phyloP scores from a whole-genome alignment of 345 rosid species.

The Lepidium africanum region DNA sequence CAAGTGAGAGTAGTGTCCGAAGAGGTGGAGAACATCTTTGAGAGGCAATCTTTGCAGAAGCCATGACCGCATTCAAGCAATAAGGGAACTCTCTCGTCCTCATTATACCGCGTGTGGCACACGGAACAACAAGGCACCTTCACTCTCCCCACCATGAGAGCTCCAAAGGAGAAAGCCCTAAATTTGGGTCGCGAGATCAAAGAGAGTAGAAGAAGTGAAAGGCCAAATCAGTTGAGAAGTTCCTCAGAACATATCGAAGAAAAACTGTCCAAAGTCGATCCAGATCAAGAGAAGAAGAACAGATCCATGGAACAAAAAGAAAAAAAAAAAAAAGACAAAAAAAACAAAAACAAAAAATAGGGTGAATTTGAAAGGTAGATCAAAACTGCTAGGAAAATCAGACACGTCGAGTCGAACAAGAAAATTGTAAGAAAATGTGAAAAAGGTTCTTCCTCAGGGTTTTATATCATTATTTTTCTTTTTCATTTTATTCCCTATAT shows the following conservation, averaged over 20 bases:
- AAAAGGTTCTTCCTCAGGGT: constrained; percentile 31
- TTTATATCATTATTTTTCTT: constrained; percentile 6
- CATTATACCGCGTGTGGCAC: constrained; percentile 89
- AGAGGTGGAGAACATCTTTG: constrained; percentile 82
- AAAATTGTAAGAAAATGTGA: constrained; percentile 26
- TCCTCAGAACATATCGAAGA: constrained; percentile 8
- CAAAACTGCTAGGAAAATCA: constrained; percentile 25
- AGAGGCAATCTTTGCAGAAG: constrained; percentile 84
- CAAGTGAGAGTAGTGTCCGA: constrained; percentile 68
- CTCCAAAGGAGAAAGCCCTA: constrained; percentile 21
- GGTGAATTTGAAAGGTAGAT: constrained; percentile 19
- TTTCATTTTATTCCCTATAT: too few relatives aligned
- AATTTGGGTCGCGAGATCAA: constrained; percentile 15
- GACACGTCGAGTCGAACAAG: constrained; percentile 19
- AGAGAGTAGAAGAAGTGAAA: constrained; percentile 18
- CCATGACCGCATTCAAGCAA: constrained; percentile 96
- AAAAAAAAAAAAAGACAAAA: neutral
- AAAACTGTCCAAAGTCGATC: constrained; percentile 6
- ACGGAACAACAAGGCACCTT: constrained; percentile 87
- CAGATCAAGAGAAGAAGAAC: constrained; percentile 11
- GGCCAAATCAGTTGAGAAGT: constrained; percentile 15
- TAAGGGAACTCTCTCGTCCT: constrained; percentile 80
- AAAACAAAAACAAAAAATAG: too few relatives aligned
- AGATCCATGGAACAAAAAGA: constrained; percentile 25
- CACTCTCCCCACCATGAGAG: constrained; percentile 34